Conservation (phyloP, 2,329 filamentous ascomycete species). For the Exophiala sp. region DNA sequence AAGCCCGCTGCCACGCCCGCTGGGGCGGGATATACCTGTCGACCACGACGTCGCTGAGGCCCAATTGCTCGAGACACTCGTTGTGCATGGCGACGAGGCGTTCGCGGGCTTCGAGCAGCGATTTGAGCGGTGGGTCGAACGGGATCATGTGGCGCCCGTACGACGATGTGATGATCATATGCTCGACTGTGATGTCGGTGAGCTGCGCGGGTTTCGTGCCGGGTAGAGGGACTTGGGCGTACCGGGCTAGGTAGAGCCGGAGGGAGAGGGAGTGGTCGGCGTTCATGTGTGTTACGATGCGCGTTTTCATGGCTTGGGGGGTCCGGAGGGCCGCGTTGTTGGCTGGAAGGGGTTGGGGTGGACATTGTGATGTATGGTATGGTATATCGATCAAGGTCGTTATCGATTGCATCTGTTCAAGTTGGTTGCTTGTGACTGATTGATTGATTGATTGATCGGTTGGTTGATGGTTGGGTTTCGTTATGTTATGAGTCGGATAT, state of each 20-base stretch:
- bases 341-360: neutral
- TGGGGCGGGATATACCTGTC: slow-evolving; percentile 47
- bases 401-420: too few relatives aligned
- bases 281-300: slow-evolving; percentile 82
- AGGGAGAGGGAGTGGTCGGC: slow-evolving; percentile 70
- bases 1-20: slow-evolving; percentile 14
- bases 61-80: slow-evolving; percentile 54
- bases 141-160: slow-evolving; percentile 49
- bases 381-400: too few relatives aligned
- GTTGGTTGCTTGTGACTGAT: too few relatives aligned
- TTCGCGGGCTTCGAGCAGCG: slow-evolving; percentile 60
- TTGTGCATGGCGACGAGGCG: slow-evolving; percentile 69
- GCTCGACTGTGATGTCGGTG: slow-evolving; percentile 57
- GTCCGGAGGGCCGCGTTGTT: slow-evolving; percentile 10
- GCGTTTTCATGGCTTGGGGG: slow-evolving; percentile 32
- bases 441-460: too few relatives aligned
- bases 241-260: slow-evolving; percentile 70
- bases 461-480: too few relatives aligned
- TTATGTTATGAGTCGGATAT: too few relatives aligned
- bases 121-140: slow-evolving; percentile 64
- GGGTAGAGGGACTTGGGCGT: slow-evolving; percentile 51
- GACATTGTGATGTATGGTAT: neutral
- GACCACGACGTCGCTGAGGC: slow-evolving; percentile 52
- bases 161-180: slow-evolving; percentile 57
- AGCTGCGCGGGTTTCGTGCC: slow-evolving; percentile 48